Evolutionary conservation across 306 rosid genomes (phyloP).

Genomic region (Cicer arietinum): DNA sequence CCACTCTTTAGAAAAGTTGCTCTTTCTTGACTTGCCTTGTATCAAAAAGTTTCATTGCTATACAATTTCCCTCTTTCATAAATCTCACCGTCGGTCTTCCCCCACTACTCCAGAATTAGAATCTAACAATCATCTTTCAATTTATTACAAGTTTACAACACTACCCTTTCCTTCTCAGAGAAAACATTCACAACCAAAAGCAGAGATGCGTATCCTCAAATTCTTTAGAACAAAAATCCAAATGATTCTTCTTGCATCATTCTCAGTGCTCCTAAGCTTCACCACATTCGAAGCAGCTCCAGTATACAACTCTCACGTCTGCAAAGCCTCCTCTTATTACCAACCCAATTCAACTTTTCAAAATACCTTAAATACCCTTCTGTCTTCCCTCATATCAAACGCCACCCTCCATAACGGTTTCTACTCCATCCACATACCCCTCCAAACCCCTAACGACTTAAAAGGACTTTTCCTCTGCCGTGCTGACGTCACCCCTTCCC

Average conservation of each 20-base stretch:
- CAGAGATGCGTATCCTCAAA: not conserved
- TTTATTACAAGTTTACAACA: too few relatives aligned
- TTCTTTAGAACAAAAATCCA: not conserved
- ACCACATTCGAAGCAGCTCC: not conserved
- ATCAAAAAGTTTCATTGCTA: too few relatives aligned
- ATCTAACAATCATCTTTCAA: too few relatives aligned
- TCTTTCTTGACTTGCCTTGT: too few relatives aligned
- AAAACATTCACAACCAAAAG: too few relatives aligned
- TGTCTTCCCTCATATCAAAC: conserved; percentile 57
- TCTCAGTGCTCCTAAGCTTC: not conserved
- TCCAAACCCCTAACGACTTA: conserved; percentile 21
- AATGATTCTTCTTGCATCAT: not conserved
- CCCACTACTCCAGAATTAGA: not conserved
- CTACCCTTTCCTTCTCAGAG: too few relatives aligned
- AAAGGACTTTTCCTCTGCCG: conserved; percentile 69
- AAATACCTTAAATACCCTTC: conserved; percentile 48
- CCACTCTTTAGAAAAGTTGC: too few relatives aligned
- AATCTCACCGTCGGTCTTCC: not conserved
- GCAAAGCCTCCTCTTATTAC: conserved; percentile 26
- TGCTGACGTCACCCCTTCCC: conserved; percentile 46
- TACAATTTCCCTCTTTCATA: not conserved
- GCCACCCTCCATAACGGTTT: conserved; percentile 41
- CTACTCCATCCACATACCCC: not conserved
- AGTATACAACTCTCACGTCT: not conserved
- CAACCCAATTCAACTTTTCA: conserved; percentile 50